Base-by-base conservation (phyloP, 495 filamentous ascomycete genomes). In the Xylaria intraflava region DNA sequence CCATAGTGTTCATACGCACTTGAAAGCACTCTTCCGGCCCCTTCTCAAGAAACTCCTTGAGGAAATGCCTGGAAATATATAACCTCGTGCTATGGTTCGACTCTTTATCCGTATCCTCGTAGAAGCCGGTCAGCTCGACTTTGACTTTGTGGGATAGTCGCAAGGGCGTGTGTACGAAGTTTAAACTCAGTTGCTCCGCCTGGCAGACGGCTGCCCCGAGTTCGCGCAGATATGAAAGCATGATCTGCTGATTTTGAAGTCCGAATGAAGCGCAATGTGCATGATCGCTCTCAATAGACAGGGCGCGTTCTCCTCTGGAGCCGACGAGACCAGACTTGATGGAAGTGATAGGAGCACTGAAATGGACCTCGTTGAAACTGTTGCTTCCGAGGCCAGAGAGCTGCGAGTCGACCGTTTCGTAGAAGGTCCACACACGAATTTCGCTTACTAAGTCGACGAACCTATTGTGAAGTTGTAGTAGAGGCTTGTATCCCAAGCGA, bases 361-460 rank as follows among this genome's bases (percentile, higher is more conserved):
- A 72, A 55, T 73, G 69, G 9, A 75, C 68, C 31, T 73, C 69
- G 23, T 64, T 60, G 30, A 51, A 41, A 6, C 60, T 57, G 8
- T 51, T 50, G 2, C 51, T 57, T 0, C 65, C 65, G 5, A 70
- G 50, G 17, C 80, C 72, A 4, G 75, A 74, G 33, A 86, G 66
- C 7, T 72, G 69, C 0, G 83, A 83, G 56, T 87, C 84, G 2
- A 77, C 62, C 0, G 80, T 86, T 60, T 86, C 83, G 30, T 83
- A 78, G 26, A 85, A 83, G 3, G 81, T 80, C 78, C 82, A 86
- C n/a, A 87, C 68, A 43, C 79, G 81, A 40, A 86, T 71, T 46
- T 86, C 83, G 33, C 78, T 76, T 2, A 80, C 78, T 14, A 84
- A 73, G 6, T 76, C 70, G 51, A 76, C 76, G 60, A 86, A 87